A percentile compares a stretch with the other conserved stretches of the same genome.
Conservation (phyloP, 2,329 filamentous ascomycete genomes). For the Nothophoma quercina region DNA sequence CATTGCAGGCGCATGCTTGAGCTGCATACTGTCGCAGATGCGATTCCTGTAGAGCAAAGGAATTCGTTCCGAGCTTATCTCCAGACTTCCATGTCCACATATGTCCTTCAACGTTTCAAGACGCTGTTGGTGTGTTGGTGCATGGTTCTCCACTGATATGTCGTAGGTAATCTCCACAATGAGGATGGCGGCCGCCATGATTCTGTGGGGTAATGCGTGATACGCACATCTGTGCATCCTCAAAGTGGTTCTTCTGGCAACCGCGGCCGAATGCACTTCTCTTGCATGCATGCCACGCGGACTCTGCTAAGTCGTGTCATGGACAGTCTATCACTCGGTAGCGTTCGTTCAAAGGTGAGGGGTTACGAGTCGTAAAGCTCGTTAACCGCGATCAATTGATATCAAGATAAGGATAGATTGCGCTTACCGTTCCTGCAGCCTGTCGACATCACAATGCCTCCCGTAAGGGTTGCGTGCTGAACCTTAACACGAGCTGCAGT, state of each 20-base stretch:
- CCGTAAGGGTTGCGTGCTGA: conserved; percentile 19
- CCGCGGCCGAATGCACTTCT: conserved; percentile 26
- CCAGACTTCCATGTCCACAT: conserved; percentile 5
- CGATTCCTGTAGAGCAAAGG: conserved; percentile 5
- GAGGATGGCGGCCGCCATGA: conserved; percentile 27
- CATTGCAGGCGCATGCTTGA: background rate
- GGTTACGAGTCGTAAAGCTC: conserved; percentile 13
- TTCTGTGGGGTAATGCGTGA: conserved; percentile 34
- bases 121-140: conserved; percentile 9
- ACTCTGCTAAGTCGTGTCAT: conserved; percentile 11
- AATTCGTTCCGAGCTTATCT: background rate
- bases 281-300: conserved; percentile 19
- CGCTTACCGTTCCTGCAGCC: conserved; percentile 36
- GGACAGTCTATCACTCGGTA: background rate
- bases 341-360: conserved; percentile 5
- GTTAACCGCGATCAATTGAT: conserved; percentile 18
- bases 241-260: conserved; percentile 21
- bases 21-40: conserved; percentile 1
- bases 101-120: conserved; percentile 18
- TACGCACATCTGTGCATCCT: conserved; percentile 16
- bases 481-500: conserved; percentile 18
- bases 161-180: conserved; percentile 31
- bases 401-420: conserved; percentile 23
- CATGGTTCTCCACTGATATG: conserved; percentile 21
- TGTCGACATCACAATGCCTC: conserved; percentile 28